Evolutionary conservation across 179 eudicot genomes (phyloP), one percentile per base, ranked within the genome.

Genomic region (Monotropa hypopitys): DNA sequence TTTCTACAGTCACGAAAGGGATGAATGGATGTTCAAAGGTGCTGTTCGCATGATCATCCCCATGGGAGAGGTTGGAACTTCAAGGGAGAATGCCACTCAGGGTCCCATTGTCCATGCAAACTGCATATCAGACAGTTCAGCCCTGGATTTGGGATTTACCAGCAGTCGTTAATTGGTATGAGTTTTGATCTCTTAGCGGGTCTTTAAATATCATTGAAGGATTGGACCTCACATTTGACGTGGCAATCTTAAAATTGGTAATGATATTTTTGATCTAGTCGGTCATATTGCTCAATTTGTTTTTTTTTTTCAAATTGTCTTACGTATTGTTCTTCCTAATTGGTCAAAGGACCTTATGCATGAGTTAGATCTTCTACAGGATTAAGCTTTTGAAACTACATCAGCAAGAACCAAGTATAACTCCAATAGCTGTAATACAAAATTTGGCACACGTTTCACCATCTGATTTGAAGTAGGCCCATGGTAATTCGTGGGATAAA

Each of bases 1-100:
- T 73, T 85, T 81, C 70, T 95, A 90, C 78, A 69, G 87, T 81
- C 81, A 82, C 49, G 91, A 90, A 74, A 84, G 78, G 76, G 92
- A 85, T 72, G 88, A 90, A 69, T 95, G 99, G 97, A 90, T 95
- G 97, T 95, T 92, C 84, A 89, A 83, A 81, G 97, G 87, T 69
- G 97, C 97, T 70, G 89, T 89, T 78, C 89, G 89, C 83, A 73
- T 89, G 84, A 83, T 81, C 33, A 73, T 78, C 76, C 77, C 90
- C 35, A 61, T 86, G 71, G 85, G 63, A 77, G 84, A 80, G 45
- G 43, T 56, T 21, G 89, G 79, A 75, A 53, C 80, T 68, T 65
- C 86, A 30, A 80, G 81, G 73, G 87, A 76, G 68, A 75, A 72
- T 59, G 79, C 70, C 50, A 70, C 70, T 61, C 83, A 62, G 50